Evolutionary conservation across 345 rosid genomes (phyloP).

Genomic region (Eucalyptus marginata): DNA sequence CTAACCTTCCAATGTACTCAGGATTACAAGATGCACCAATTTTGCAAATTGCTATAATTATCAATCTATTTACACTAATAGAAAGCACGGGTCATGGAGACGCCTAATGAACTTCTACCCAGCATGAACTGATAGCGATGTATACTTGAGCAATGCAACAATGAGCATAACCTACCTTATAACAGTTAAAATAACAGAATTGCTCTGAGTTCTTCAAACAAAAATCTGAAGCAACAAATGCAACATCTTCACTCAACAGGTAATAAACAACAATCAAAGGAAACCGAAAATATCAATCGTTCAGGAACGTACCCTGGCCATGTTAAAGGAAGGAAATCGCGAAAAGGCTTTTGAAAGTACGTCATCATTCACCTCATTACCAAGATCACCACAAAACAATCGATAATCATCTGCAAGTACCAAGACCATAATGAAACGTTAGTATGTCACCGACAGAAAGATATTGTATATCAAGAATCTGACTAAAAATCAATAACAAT

Average conservation of each 20-base stretch:
- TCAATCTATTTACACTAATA: background rate
- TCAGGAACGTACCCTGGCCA: conserved; percentile 63
- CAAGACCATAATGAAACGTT: background rate
- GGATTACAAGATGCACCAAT: background rate
- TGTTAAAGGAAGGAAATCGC: conserved; percentile 89
- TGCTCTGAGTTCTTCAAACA: conserved; percentile 39
- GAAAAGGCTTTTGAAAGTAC: conserved; percentile 95
- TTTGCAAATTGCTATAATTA: background rate
- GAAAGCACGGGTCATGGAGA: background rate
- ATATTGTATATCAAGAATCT: background rate
- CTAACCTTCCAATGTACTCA: background rate
- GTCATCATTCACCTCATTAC: conserved; percentile 99
- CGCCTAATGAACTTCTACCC: background rate
- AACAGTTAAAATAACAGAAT: conserved; percentile 9
- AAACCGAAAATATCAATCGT: background rate
- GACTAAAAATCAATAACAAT: background rate
- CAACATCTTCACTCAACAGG: conserved; percentile 14
- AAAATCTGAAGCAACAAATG: conserved; percentile 34
- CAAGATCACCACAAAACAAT: conserved; percentile 95
- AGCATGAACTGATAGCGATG: background rate
- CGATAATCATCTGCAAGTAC: conserved; percentile 74
- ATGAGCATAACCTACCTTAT: conserved; percentile 38
- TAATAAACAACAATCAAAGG: background rate
- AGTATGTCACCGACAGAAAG: background rate
- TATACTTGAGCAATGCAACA: background rate